Conservation (phyloP, 345 rosid species). For the Gossypium herbaceum region DNA sequence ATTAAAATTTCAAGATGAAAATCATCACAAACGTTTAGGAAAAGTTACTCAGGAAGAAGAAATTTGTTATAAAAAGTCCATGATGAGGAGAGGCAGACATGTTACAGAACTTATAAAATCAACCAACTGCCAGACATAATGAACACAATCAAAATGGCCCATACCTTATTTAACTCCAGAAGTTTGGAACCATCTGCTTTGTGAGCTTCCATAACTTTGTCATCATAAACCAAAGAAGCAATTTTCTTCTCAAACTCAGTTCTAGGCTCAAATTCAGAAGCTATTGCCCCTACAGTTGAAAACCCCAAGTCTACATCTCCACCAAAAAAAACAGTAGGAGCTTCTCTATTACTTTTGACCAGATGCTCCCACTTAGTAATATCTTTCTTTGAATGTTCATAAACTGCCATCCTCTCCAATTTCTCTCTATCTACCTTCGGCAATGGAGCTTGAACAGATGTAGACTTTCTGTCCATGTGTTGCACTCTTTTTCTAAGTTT, state of each 20-base stretch:
- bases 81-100: neutral
- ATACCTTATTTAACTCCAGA: constrained; percentile 81
- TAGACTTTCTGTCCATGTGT: constrained; percentile 44
- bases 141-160: neutral
- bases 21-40: neutral
- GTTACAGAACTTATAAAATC: neutral
- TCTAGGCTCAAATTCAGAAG: constrained; percentile 87
- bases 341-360: constrained; percentile 84
- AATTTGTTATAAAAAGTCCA: neutral
- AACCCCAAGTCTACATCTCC: constrained; percentile 62
- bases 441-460: constrained; percentile 70
- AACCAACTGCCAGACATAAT: neutral
- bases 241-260: constrained; percentile 91
- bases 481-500: constrained; percentile 50
- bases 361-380: constrained; percentile 71
- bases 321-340: constrained; percentile 69
- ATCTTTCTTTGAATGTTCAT: constrained; percentile 52
- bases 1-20: neutral
- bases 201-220: constrained; percentile 68
- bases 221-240: constrained; percentile 61
- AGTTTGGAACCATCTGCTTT: constrained; percentile 75
- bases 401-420: constrained; percentile 71
- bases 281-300: constrained; percentile 93
- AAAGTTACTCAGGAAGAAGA: neutral
- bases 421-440: constrained; percentile 64